Conservation (phyloP, 148 eudicot genomes). For the Nyssa sinensis region DNA sequence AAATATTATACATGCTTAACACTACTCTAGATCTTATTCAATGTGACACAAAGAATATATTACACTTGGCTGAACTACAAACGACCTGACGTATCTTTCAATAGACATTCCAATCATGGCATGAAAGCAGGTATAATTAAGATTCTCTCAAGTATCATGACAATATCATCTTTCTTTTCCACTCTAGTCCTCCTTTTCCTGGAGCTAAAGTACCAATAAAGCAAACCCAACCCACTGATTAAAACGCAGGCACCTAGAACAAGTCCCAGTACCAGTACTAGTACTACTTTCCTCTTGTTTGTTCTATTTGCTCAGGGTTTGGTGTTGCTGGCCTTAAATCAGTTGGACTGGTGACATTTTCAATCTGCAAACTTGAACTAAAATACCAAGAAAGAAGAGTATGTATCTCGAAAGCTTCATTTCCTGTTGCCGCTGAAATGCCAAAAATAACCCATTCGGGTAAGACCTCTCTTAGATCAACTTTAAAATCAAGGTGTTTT, state of each 20-base stretch:
- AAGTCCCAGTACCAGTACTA: constrained; percentile 7
- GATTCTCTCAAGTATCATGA: too few relatives aligned
- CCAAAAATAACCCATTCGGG: constrained; percentile 27
- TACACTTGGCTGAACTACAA: too few relatives aligned
- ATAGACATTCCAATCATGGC: too few relatives aligned
- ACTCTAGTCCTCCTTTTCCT: not conserved
- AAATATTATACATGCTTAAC: too few relatives aligned
- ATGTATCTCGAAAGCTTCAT: constrained; percentile 3
- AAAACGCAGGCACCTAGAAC: constrained; percentile 5
- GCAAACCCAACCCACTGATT: not conserved
- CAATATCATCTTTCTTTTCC: not conserved
- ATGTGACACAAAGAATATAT: too few relatives aligned
- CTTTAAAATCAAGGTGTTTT: not conserved
- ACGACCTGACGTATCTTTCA: too few relatives aligned
- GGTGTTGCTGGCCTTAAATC: not conserved
- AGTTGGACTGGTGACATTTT: not conserved
- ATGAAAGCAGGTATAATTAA: too few relatives aligned
- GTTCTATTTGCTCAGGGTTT: not conserved
- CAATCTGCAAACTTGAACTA: constrained; percentile 14
- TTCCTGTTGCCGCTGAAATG: constrained; percentile 26
- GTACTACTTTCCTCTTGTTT: not conserved
- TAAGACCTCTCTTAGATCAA: constrained; percentile 16
- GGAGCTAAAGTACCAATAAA: not conserved
- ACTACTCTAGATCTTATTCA: too few relatives aligned
- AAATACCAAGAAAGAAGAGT: constrained; percentile 26